These are phyloP conservation scores for Asterophora lycoperdoides DNA, from an alignment of 768 basidiomycete genomes.

Conservation along the genomic window DNA sequence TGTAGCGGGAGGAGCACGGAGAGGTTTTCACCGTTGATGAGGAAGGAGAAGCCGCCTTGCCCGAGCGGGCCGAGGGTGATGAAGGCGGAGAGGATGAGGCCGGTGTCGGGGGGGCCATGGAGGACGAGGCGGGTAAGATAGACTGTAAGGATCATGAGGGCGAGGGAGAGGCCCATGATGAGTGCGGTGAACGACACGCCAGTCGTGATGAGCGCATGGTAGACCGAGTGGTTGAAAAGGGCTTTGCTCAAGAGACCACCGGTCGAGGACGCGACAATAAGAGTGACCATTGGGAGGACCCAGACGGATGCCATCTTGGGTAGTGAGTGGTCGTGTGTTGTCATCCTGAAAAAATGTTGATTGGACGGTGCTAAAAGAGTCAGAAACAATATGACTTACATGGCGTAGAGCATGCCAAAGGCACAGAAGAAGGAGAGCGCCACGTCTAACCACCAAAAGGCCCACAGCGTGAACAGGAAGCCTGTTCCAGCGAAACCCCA, in stretches of 20 bases:
- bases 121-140: slow-evolving; percentile 48
- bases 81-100: slow-evolving; percentile 44
- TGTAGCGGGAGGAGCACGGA: slow-evolving; percentile 29
- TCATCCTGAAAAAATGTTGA: slow-evolving; percentile 35
- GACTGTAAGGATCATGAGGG: slow-evolving; percentile 50
- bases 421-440: slow-evolving; percentile 40
- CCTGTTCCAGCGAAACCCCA: slow-evolving; percentile 46
- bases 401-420: slow-evolving; percentile 19
- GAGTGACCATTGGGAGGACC: slow-evolving; percentile 59
- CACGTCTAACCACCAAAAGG: slow-evolving; percentile 66
- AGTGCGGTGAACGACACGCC: slow-evolving; percentile 32
- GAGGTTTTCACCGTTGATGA: slow-evolving; percentile 41
- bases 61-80: slow-evolving; percentile 57
- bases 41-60: slow-evolving; percentile 49
- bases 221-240: slow-evolving; percentile 31
- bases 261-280: slow-evolving; percentile 55
- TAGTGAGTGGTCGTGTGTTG: slow-evolving; percentile 47
- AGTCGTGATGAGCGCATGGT: slow-evolving; percentile 44
- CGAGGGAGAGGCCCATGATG: slow-evolving; percentile 40
- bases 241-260: slow-evolving; percentile 47
- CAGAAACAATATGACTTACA: slow-evolving; percentile 11
- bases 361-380: neutral
- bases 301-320: slow-evolving; percentile 47
- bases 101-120: slow-evolving; percentile 38
- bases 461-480: slow-evolving; percentile 57